phyloP scores from a whole-genome alignment of 163 green algal species.

The Coccomyxa subellipsoidea region DNA sequence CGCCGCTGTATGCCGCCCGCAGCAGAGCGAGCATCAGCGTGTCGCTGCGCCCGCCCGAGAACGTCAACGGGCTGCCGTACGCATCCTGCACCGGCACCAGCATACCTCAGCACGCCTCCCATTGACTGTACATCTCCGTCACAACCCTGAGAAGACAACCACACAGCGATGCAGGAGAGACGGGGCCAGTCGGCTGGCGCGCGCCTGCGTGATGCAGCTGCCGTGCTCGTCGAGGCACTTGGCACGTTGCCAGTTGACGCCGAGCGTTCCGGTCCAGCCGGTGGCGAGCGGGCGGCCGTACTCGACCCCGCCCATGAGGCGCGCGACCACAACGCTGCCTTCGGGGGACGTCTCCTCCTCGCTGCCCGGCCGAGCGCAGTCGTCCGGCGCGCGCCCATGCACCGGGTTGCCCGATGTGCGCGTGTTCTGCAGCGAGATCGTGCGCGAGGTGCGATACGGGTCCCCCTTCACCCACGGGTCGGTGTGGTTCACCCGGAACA shows the following conservation, averaged over 20 bases:
- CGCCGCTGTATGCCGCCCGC: conserved; percentile 40
- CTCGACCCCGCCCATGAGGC: conserved; percentile 67
- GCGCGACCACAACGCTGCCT: conserved; percentile 44
- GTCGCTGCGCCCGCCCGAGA: conserved; percentile 60
- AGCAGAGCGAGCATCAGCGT: conserved; percentile 60
- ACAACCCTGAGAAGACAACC: too few relatives aligned
- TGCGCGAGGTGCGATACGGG: conserved; percentile 78
- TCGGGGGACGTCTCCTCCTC: conserved; percentile 17
- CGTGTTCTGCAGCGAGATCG: conserved; percentile 58
- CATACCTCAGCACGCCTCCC: background rate
- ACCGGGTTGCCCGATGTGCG: conserved; percentile 33
- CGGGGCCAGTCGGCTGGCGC: too few relatives aligned
- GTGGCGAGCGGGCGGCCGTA: conserved; percentile 51
- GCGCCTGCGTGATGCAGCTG: conserved; percentile 35
- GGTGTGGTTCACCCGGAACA: conserved; percentile 82
- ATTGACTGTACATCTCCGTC: too few relatives aligned
- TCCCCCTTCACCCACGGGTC: conserved; percentile 93
- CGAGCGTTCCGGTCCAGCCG: conserved; percentile 31
- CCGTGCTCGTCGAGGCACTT: conserved; percentile 68
- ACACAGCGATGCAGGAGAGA: too few relatives aligned
- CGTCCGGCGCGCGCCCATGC: conserved; percentile 52
- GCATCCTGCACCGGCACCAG: conserved; percentile 49
- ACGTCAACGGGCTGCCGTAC: conserved; percentile 73
- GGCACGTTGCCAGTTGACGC: conserved; percentile 59
- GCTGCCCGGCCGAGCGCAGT: conserved; percentile 2